Base-by-base conservation (phyloP, 73 alveolate species). In the Paramecium caudatum region DNA sequence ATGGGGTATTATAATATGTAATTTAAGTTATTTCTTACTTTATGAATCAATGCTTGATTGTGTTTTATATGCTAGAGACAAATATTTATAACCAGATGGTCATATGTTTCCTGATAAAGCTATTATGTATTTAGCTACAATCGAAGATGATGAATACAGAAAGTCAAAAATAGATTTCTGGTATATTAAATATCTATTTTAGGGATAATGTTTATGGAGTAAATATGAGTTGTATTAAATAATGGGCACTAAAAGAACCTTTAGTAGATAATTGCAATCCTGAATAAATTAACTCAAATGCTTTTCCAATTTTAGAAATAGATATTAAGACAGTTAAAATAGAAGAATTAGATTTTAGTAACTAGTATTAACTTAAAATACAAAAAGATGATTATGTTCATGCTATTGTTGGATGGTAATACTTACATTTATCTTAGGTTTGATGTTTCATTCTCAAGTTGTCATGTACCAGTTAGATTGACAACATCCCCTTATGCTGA, bases 41-140 rank as follows among this genome's bases (percentile, higher is more conserved):
- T 96, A 95, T 82, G 99, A 97, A 91, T 92, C 98, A 7, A 96
- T 96, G 98, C 62, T 97, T 12, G 99, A 97, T 82, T 90, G 98
- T 47, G 98, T 97, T 15, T 70, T 97, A 21, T 93, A 43, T 47
- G 99, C 99, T 3, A 96, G 99, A 93, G 98, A 97, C 82, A 96
- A 96, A 70, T 96, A 98, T 97, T 93, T 96, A 47, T 80, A 86
- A 46, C 82, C 93, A 63, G 98, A 92, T 84, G 99, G 99, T n/a
- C 47, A 69, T 27, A 94, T 98, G 91, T 91, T 95, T 16, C 99
- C 99, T 17, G 98, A 98, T 83, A 92, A 90, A 49, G 99, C 97
- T 12, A 93, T 92, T 23, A 87, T 98, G 94, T 92, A 69, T 86
- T 70, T 97, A 4, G 97, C 99, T n/a, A 98, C 96, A 3, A 70